These are phyloP conservation scores for Lecanoromycetidae sp. DNA, from an alignment of 2,329 filamentous ascomycete genomes.

Conservation along the genomic window DNA sequence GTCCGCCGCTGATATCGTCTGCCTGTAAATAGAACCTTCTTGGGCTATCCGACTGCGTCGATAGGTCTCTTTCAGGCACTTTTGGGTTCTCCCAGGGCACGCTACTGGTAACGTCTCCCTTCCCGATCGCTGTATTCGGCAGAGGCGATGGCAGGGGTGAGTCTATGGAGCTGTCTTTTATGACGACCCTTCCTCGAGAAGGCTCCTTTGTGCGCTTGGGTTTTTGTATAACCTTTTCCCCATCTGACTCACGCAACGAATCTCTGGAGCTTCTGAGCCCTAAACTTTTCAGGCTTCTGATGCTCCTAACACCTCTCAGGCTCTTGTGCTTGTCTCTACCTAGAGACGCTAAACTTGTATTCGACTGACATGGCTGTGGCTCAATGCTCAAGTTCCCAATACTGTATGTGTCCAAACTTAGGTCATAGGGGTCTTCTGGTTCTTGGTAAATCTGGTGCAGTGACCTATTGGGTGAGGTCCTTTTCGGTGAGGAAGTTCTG, in stretches of 20 bases:
- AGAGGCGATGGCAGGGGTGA: neutral
- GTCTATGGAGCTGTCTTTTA: neutral
- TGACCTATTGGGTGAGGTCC: slow-evolving; percentile 41
- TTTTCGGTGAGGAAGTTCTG: slow-evolving; percentile 51
- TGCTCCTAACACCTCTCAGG: slow-evolving; percentile 8
- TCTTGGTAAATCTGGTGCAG: slow-evolving; percentile 31
- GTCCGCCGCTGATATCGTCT: slow-evolving; percentile 22
- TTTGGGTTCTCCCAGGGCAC: neutral
- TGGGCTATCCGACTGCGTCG: slow-evolving; percentile 1
- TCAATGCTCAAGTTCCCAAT: slow-evolving; percentile 42
- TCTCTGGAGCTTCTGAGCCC: slow-evolving; percentile 61
- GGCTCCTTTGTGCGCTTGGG: neutral
- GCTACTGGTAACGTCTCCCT: neutral
- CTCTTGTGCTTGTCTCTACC: slow-evolving; percentile 24
- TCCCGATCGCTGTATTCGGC: neutral
- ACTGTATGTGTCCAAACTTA: slow-evolving; percentile 43
- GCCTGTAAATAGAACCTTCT: neutral
- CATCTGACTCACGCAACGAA: slow-evolving; percentile 39
- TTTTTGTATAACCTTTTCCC: neutral
- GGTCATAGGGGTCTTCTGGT: slow-evolving; percentile 34
- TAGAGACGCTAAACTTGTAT: slow-evolving; percentile 25
- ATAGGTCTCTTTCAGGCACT: slow-evolving; percentile 3
- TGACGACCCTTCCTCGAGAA: neutral
- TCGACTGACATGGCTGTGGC: slow-evolving; percentile 25
- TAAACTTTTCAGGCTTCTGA: slow-evolving; percentile 19